phyloP scores from a whole-genome alignment of 176 grass and related monocot genomes.

The Dactylis glomerata region DNA sequence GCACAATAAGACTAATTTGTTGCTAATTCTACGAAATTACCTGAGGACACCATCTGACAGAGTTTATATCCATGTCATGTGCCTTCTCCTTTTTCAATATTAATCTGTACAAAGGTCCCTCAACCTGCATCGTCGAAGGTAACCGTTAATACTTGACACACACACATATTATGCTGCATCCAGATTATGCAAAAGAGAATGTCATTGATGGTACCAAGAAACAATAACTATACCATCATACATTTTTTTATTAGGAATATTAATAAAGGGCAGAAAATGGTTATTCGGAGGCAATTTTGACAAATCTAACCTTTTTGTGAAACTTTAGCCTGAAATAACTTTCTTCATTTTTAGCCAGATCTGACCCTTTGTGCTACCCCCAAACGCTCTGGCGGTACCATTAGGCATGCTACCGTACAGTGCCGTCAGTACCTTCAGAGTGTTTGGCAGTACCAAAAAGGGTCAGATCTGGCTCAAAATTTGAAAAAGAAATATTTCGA shows the following conservation, averaged over 20 bases:
- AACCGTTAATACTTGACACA: not conserved
- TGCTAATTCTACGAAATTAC: conserved; percentile 32
- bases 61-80: conserved; percentile 98
- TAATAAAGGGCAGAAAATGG: not conserved
- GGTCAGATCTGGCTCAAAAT: too few relatives aligned
- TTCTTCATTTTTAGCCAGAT: too few relatives aligned
- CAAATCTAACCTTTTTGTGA: too few relatives aligned
- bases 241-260: not conserved
- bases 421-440: too few relatives aligned
- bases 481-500: too few relatives aligned
- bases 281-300: not conserved
- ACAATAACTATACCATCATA: not conserved
- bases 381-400: too few relatives aligned
- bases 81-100: conserved; percentile 87
- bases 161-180: not conserved
- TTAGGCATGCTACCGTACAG: too few relatives aligned
- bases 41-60: conserved; percentile 87
- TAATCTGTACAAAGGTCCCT: conserved; percentile 64
- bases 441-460: too few relatives aligned
- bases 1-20: not conserved
- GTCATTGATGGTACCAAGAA: not conserved
- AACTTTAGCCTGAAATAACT: too few relatives aligned
- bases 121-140: conserved; percentile 49
- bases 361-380: too few relatives aligned
- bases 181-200: conserved; percentile 6